Evolutionary conservation across 2,329 filamentous ascomycete species (phyloP).

Genomic region (Xylariomycetidae sp.): DNA sequence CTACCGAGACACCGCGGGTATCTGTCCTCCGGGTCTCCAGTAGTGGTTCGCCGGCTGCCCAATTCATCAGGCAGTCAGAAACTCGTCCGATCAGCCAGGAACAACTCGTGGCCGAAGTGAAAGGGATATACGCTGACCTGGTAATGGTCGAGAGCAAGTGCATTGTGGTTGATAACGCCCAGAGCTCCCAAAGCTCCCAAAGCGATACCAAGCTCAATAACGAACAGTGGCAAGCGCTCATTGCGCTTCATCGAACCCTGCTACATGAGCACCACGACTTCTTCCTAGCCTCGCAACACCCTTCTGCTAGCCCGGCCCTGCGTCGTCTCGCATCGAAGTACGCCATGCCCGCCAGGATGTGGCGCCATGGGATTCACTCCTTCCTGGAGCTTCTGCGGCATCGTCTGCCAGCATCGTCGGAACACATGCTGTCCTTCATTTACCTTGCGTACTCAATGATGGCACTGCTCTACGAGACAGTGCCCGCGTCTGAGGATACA

Average conservation of each 20-base stretch:
- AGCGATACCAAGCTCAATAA: constrained; percentile 42
- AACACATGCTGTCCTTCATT: constrained; percentile 89
- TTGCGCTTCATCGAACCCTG: constrained; percentile 74
- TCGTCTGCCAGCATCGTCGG: constrained; percentile 68
- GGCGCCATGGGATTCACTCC: constrained; percentile 85
- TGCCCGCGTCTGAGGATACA: constrained; percentile 75
- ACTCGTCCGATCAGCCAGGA: constrained; percentile 66
- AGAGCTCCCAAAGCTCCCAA: constrained; percentile 41
- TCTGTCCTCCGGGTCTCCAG: too few relatives aligned
- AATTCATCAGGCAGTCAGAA: constrained; percentile 23
- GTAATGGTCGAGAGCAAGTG: constrained; percentile 86
- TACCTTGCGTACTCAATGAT: constrained; percentile 89
- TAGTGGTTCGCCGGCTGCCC: too few relatives aligned
- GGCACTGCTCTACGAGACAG: constrained; percentile 79
- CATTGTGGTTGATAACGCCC: constrained; percentile 71
- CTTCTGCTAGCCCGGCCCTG: constrained; percentile 65
- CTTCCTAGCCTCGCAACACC: constrained; percentile 83
- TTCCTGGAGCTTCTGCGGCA: constrained; percentile 75
- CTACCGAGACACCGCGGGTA: too few relatives aligned
- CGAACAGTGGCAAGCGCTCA: constrained; percentile 80
- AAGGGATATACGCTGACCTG: constrained; percentile 76
- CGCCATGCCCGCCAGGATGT: constrained; percentile 89
- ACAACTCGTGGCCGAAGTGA: constrained; percentile 76
- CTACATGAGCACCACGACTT: constrained; percentile 83
- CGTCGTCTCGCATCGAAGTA: constrained; percentile 72